Percentiles rank a stretch among this genome's conserved stretches.
Conservation (phyloP, 2,329 filamentous ascomycete genomes). For the Aspergillus latus region DNA sequence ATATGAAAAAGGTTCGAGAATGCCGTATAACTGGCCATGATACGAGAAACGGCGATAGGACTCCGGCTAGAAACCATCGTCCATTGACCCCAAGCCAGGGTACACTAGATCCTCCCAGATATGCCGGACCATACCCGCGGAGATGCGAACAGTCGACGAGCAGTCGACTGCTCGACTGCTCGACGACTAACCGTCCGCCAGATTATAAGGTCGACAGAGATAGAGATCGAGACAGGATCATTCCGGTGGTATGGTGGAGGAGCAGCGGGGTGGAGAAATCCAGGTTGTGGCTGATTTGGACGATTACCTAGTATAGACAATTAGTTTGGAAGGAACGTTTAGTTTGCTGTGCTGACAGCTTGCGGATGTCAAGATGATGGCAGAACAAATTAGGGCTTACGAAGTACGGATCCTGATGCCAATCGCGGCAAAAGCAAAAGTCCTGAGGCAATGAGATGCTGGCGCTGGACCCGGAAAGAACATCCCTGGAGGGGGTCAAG, state of each 20-base stretch:
- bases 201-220: not conserved
- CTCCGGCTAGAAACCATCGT: not conserved
- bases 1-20: not conserved
- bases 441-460: slow-evolving; percentile 2
- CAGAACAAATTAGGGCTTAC: not conserved
- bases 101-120: slow-evolving; percentile 9
- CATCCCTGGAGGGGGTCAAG: slow-evolving; percentile 9
- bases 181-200: not conserved
- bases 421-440: slow-evolving; percentile 10
- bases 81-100: not conserved
- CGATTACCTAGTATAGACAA: not conserved
- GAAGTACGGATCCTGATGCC: not conserved
- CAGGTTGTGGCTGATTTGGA: not conserved
- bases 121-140: not conserved
- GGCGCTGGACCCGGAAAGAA: slow-evolving; percentile 11
- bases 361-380: not conserved
- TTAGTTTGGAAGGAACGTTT: not conserved
- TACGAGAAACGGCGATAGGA: not conserved
- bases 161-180: not conserved
- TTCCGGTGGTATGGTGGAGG: too few species aligned
- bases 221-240: too few species aligned
- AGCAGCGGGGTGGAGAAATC: not conserved
- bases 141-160: not conserved
- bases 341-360: not conserved
- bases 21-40: not conserved